These are phyloP conservation scores for Mrakia frigida DNA, from an alignment of 768 basidiomycete genomes.

Conservation along the genomic window DNA sequence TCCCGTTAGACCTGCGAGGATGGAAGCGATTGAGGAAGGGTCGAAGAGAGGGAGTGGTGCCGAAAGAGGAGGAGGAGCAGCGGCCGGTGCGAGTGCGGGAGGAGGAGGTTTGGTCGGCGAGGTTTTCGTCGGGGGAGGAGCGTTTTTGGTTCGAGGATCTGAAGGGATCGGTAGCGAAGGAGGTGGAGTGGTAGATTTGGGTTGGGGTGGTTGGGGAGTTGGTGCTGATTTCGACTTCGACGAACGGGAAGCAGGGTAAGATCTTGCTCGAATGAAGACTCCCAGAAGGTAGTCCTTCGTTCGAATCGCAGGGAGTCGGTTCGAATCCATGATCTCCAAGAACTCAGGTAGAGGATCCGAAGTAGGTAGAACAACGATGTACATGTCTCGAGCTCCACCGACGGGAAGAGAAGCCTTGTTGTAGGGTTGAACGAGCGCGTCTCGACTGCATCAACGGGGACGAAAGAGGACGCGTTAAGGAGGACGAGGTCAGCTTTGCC, in stretches of 20 bases:
- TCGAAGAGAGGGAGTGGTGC: not conserved
- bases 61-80: not conserved
- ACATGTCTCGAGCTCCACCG: conserved; percentile 27
- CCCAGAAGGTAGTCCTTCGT: conserved; percentile 21
- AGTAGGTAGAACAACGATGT: conserved; percentile 14
- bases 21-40: not conserved
- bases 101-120: not conserved
- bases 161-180: not conserved
- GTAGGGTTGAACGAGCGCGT: conserved; percentile 30
- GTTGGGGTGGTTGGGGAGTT: not conserved
- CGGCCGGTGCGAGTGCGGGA: not conserved
- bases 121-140: not conserved
- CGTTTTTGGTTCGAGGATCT: not conserved
- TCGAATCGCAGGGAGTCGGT: not conserved
- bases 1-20: conserved; percentile 9
- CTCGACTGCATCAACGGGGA: conserved; percentile 12
- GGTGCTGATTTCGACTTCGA: not conserved
- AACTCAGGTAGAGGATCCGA: conserved; percentile 23
- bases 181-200: not conserved
- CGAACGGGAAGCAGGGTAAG: not conserved
- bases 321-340: conserved; percentile 13
- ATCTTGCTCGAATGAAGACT: conserved; percentile 22
- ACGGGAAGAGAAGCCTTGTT: conserved; percentile 3
- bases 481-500: not conserved
- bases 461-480: not conserved